These are phyloP conservation scores for Tulasnella sp. DNA, from an alignment of 768 basidiomycete species.

Conservation along the genomic window DNA sequence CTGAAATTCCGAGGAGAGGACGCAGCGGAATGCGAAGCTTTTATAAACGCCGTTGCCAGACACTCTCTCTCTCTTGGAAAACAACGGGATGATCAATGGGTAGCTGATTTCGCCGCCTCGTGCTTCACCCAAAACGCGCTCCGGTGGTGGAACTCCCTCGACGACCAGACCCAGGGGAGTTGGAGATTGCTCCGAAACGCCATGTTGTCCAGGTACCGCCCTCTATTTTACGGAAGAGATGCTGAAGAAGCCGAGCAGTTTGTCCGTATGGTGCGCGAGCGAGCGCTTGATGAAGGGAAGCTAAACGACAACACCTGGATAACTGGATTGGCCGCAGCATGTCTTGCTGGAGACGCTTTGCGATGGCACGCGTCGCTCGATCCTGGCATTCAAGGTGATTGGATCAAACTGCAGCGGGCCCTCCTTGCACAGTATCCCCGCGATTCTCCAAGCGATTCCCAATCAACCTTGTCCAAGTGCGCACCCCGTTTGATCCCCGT, in stretches of 20 bases:
- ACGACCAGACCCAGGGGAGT: background rate
- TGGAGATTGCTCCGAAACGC: background rate
- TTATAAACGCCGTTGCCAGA: background rate
- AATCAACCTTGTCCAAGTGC: background rate
- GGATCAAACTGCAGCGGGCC: background rate
- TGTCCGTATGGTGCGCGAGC: background rate
- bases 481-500: background rate
- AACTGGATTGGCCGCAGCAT: background rate
- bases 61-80: constrained; percentile 9
- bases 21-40: background rate
- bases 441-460: background rate
- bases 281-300: constrained; percentile 4
- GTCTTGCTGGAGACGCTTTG: background rate
- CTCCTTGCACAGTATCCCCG: background rate
- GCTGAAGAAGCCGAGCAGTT: constrained; percentile 1
- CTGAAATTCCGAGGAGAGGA: background rate
- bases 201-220: background rate
- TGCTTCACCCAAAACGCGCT: background rate
- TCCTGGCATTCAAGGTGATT: background rate
- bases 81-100: background rate
- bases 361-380: background rate
- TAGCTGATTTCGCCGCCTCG: background rate
- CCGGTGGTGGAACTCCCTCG: background rate
- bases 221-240: background rate
- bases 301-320: background rate